Percentiles rank a stretch among this genome's conserved stretches.
These are phyloP conservation scores for Alternaria burnsii DNA, from an alignment of 2,329 filamentous ascomycete genomes.

Conservation along the genomic window DNA sequence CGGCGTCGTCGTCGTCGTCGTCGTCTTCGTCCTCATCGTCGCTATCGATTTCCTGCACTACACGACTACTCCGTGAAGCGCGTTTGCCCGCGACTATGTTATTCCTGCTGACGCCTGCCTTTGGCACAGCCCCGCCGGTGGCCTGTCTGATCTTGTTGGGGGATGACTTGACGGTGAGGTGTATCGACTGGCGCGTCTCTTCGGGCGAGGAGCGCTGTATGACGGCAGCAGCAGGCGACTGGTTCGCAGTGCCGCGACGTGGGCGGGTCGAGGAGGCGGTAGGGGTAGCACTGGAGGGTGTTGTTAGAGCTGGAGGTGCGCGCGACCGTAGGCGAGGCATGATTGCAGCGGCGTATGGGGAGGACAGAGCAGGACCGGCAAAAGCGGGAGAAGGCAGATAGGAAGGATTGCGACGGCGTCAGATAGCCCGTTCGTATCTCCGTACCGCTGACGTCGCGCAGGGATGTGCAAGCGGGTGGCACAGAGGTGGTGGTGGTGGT, in stretches of 20 bases:
- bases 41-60: constrained; percentile 52
- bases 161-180: constrained; percentile 60
- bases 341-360: constrained; percentile 21
- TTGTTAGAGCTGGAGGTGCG: constrained; percentile 41
- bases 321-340: constrained; percentile 52
- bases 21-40: constrained; percentile 56
- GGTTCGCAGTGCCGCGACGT: constrained; percentile 47
- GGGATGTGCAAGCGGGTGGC: constrained; percentile 32
- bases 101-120: constrained; percentile 43
- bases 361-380: constrained; percentile 7
- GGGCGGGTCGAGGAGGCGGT: constrained; percentile 50
- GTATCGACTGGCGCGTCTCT: constrained; percentile 56
- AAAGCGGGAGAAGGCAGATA: constrained; percentile 8
- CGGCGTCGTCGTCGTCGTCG: constrained; percentile 50
- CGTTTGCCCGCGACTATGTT: constrained; percentile 52
- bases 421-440: constrained; percentile 18
- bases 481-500: constrained; percentile 30
- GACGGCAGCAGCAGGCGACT: constrained; percentile 45
- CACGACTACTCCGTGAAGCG: constrained; percentile 49
- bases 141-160: constrained; percentile 60
- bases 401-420: constrained; percentile 24
- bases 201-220: constrained; percentile 54
- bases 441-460: constrained; percentile 20
- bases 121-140: constrained; percentile 48
- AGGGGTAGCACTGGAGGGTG: constrained; percentile 46